Percentiles rank a stretch among this genome's conserved stretches.
phyloP scores from a whole-genome alignment of 2,329 filamentous ascomycete genomes.

The Ophiostoma angusticollis region DNA sequence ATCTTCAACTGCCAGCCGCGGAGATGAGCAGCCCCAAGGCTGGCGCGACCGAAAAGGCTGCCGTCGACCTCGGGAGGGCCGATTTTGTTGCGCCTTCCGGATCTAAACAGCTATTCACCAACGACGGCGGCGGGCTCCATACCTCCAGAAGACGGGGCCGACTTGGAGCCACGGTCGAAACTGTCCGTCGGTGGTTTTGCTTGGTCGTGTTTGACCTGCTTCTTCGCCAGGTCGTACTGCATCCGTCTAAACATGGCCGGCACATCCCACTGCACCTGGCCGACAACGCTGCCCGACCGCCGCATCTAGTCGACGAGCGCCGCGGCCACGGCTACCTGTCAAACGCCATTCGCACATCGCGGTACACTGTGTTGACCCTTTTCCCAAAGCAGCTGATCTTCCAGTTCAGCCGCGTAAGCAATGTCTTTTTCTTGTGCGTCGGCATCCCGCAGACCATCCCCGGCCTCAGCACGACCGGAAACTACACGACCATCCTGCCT shows the following conservation, averaged over 20 bases:
- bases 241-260: slow-evolving; percentile 18
- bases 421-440: slow-evolving; percentile 78
- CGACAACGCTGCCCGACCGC: slow-evolving; percentile 18
- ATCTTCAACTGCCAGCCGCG: not conserved
- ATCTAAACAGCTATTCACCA: no score
- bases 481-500: slow-evolving; percentile 60
- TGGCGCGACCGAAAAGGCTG: not conserved
- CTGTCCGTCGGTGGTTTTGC: slow-evolving; percentile 21
- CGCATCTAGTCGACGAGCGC: slow-evolving; percentile 32
- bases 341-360: slow-evolving; percentile 64
- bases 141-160: not conserved
- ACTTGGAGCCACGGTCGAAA: not conserved
- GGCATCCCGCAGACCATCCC: slow-evolving; percentile 75
- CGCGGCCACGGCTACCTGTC: slow-evolving; percentile 40
- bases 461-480: slow-evolving; percentile 63
- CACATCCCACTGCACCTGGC: slow-evolving; percentile 22
- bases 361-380: slow-evolving; percentile 77
- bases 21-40: slow-evolving; percentile 4
- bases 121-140: no score
- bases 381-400: slow-evolving; percentile 73
- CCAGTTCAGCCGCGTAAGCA: slow-evolving; percentile 75
- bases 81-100: no score
- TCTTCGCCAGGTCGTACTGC: slow-evolving; percentile 15
- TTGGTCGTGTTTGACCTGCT: slow-evolving; percentile 30
- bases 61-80: no score